Evolutionary conservation across 805 yeast genomes (phyloP).

Genomic region (Yarrowia alimentaria): DNA sequence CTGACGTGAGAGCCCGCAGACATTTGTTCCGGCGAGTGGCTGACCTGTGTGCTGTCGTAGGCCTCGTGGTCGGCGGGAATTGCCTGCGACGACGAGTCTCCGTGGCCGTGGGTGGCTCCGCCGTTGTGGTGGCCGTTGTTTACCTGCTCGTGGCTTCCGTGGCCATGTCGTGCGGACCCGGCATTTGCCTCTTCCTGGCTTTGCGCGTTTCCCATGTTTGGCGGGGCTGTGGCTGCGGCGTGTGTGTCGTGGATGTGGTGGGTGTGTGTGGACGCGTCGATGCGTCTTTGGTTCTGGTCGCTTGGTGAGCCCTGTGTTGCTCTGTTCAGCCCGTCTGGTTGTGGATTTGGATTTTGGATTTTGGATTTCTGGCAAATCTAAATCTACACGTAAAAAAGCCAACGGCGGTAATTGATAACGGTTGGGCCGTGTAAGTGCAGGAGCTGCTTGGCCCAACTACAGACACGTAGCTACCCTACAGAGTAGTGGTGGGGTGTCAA

Average conservation of each 20-base stretch:
- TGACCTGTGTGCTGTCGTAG: constrained; percentile 1
- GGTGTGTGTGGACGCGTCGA: background rate
- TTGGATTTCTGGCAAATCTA: constrained; percentile 2
- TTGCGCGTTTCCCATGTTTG: constrained; percentile 24
- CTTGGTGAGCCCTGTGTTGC: too few relatives aligned
- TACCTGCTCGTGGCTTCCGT: background rate
- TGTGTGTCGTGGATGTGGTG: too few relatives aligned
- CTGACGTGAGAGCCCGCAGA: constrained; percentile 7
- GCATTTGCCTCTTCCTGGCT: constrained; percentile 16
- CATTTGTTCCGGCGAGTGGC: constrained; percentile 25
- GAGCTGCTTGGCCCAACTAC: too few relatives aligned
- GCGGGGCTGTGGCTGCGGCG: background rate
- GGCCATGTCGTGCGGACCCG: background rate
- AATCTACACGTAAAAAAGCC: constrained; percentile 8
- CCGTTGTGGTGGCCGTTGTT: constrained; percentile 1
- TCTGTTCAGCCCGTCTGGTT: too few relatives aligned
- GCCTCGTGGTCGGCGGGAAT: constrained; percentile 3
- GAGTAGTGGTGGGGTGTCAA: too few relatives aligned
- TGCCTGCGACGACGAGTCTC: background rate
- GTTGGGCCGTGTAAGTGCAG: too few relatives aligned
- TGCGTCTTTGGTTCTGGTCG: too few relatives aligned
- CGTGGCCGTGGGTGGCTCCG: background rate
- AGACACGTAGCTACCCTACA: too few relatives aligned
- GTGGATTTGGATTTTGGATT: too few relatives aligned
- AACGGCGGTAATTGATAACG: constrained; percentile 1